Evolutionary conservation across 805 yeast genomes (phyloP).

Genomic region (Candida ovalis): DNA sequence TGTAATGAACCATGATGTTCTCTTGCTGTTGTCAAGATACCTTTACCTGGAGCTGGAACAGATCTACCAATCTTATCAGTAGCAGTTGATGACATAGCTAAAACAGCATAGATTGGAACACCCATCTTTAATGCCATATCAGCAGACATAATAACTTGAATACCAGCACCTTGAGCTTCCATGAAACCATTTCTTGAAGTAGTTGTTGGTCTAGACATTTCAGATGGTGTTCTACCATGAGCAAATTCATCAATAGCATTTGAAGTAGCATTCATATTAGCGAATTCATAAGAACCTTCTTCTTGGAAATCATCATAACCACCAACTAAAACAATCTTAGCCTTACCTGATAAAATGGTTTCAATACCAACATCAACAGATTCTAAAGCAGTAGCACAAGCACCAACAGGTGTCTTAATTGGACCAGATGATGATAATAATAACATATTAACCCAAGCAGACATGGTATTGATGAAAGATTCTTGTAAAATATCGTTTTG

Average conservation of each 20-base stretch:
- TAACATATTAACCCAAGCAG: slow-evolving; percentile 99
- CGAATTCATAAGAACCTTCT: slow-evolving; percentile 97
- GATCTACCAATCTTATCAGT: slow-evolving; percentile 98
- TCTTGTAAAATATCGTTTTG: slow-evolving; percentile 98
- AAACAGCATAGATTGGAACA: slow-evolving; percentile 95
- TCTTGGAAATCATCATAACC: slow-evolving; percentile 99
- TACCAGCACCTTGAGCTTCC: slow-evolving; percentile 99
- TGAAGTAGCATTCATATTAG: slow-evolving; percentile 98
- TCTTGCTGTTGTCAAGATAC: slow-evolving; percentile 96
- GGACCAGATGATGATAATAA: slow-evolving; percentile 97
- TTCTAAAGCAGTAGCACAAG: slow-evolving; percentile 98
- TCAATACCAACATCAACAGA: slow-evolving; percentile 96
- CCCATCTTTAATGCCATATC: slow-evolving; percentile 96
- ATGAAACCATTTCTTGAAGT: slow-evolving; percentile 95
- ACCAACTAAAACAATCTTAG: slow-evolving; percentile 95
- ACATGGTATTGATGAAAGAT: slow-evolving; percentile 97
- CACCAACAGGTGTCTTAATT: slow-evolving; percentile 98
- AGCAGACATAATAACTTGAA: slow-evolving; percentile 94
- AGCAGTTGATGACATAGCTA: slow-evolving; percentile 94
- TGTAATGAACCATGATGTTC: slow-evolving; percentile 82
- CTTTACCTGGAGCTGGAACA: slow-evolving; percentile 99
- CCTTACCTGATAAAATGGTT: slow-evolving; percentile 88
- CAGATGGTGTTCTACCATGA: slow-evolving; percentile 96
- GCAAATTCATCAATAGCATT: slow-evolving; percentile 83
- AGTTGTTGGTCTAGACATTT: slow-evolving; percentile 98